Evolutionary conservation across 371 early-diverging fungal genomes (phyloP).

Genomic region (Blyttiomyces sp.): DNA sequence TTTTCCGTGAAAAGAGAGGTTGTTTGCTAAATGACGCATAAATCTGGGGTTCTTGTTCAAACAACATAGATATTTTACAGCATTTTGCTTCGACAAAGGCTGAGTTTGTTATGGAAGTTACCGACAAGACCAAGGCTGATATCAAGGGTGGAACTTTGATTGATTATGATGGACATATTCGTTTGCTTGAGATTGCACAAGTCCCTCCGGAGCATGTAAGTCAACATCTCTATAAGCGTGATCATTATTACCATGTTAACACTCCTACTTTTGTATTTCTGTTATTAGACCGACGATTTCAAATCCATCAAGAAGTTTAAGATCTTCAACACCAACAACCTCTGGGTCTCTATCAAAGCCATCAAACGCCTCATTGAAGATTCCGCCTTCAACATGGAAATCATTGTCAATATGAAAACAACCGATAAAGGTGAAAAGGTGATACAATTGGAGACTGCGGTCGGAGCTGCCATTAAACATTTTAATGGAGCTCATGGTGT

Average conservation of each 20-base stretch:
- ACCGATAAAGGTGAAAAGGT: conserved; percentile 86
- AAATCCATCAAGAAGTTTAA: conserved; percentile 99
- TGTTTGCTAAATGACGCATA: not conserved
- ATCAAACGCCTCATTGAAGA: conserved; percentile 91
- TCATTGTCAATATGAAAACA: conserved; percentile 97
- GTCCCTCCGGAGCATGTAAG: conserved; percentile 93
- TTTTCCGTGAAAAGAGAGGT: too few relatives aligned
- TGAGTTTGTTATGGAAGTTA: conserved; percentile 99
- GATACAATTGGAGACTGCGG: conserved; percentile 99
- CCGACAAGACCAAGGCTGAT: conserved; percentile 99
- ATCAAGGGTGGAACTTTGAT: conserved; percentile 99
- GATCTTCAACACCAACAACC: conserved; percentile 99
- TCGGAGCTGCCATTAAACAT: conserved; percentile 99
- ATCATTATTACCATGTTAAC: too few relatives aligned
- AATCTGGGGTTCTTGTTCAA: not conserved
- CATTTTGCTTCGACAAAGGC: conserved; percentile 86
- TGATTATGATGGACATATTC: conserved; percentile 93
- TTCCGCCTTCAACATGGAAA: conserved; percentile 84
- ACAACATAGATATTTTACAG: conserved; percentile 53
- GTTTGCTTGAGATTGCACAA: conserved; percentile 98
- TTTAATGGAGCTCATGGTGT: conserved; percentile 96
- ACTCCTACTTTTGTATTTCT: too few relatives aligned
- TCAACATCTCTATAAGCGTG: not conserved
- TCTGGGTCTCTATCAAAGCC: conserved; percentile 96
- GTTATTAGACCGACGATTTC: conserved; percentile 80